Conservation (phyloP, 345 rosid genomes). For the Eucalyptus victrix region DNA sequence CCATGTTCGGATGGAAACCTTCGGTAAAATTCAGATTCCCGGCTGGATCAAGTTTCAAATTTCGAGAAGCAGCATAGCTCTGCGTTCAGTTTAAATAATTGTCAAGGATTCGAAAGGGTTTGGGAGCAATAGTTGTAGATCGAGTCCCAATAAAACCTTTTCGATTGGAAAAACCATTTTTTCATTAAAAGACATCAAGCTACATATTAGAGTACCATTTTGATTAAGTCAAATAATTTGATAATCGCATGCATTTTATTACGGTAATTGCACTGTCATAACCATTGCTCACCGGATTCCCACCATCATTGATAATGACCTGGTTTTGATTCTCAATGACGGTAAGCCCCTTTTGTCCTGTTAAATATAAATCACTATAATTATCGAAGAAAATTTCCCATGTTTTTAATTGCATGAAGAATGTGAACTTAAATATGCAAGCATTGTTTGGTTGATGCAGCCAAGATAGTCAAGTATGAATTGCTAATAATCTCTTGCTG, state of each 20-base stretch:
- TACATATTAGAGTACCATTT: too few species aligned
- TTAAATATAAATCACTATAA: neutral
- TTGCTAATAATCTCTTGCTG: constrained; percentile 22
- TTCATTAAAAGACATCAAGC: too few species aligned
- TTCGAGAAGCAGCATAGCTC: too few species aligned
- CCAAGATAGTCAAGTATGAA: constrained; percentile 13
- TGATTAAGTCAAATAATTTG: too few species aligned
- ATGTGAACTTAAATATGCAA: neutral
- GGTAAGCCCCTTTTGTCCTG: constrained; percentile 12
- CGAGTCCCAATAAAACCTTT: too few species aligned
- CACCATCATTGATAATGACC: constrained; percentile 66
- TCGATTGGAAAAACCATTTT: too few species aligned
- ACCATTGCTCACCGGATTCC: constrained; percentile 74
- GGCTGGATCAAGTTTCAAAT: too few species aligned
- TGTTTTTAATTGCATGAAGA: constrained; percentile 20
- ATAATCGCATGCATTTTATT: too few species aligned
- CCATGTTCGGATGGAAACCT: neutral
- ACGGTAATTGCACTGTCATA: constrained; percentile 52
- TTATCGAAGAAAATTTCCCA: constrained; percentile 37
- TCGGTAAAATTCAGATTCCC: too few species aligned
- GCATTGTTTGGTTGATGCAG: neutral
- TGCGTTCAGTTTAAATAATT: too few species aligned
- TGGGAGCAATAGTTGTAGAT: too few species aligned
- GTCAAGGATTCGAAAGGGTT: too few species aligned
- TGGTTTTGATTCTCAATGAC: constrained; percentile 70